Evolutionary conservation across 1,139 yeast species (phyloP).

Genomic region (Wickerhamiella pararugosa): DNA sequence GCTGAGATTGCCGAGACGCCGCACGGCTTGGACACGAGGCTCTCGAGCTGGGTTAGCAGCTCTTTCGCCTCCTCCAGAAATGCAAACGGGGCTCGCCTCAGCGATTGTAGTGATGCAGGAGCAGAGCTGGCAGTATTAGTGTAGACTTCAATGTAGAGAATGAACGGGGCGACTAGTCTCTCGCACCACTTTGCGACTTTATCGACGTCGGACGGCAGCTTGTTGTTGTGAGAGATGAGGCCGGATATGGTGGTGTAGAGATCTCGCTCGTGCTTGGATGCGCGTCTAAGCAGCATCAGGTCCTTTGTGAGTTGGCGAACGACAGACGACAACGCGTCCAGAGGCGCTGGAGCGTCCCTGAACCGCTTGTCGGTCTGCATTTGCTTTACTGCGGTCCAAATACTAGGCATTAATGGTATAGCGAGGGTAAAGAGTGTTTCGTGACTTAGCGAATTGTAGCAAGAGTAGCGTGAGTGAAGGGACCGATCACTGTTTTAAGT

Average conservation of each 20-base stretch:
- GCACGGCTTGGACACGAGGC: conserved; percentile 4
- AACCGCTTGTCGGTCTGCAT: conserved; percentile 7
- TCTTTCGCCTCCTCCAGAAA: conserved; percentile 8
- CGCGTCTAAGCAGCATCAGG: conserved; percentile 3
- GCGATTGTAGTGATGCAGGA: conserved; percentile 1
- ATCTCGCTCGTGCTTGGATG: conserved; percentile 1
- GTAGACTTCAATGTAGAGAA: conserved; percentile 8
- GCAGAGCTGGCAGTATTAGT: conserved; percentile 1
- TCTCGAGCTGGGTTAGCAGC: conserved; percentile 7
- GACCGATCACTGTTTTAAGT: too few relatives aligned
- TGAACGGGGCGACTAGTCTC: conserved; percentile 5
- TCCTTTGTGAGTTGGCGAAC: conserved; percentile 5
- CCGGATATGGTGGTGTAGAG: not conserved
- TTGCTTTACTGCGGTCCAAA: conserved; percentile 9
- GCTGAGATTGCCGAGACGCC: conserved; percentile 6
- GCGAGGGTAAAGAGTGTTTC: not conserved
- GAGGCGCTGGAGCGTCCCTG: conserved; percentile 7
- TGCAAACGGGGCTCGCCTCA: conserved; percentile 8
- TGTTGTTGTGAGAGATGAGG: conserved; percentile 1
- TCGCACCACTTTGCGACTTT: conserved; percentile 7
- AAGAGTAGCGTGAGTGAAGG: too few relatives aligned
- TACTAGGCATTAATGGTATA: conserved; percentile 1
- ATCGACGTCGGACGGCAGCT: conserved; percentile 5
- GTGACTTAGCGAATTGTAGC: not conserved
- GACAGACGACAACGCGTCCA: conserved; percentile 5